Evolutionary conservation across 768 basidiomycete genomes (phyloP).

Genomic region (Lactifluus subvellereus): DNA sequence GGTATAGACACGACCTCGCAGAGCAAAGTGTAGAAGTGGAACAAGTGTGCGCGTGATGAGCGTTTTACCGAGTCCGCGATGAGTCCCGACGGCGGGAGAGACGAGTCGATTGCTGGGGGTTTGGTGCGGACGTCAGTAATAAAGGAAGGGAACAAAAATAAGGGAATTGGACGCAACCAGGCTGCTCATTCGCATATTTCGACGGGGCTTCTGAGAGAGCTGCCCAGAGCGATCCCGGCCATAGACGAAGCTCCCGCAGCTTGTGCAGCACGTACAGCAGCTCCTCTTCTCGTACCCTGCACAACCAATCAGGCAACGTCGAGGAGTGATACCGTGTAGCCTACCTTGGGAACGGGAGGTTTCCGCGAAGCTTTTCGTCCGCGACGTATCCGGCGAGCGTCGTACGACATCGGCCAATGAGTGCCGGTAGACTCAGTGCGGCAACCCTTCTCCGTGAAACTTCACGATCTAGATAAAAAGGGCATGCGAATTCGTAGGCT

Average conservation of each 20-base stretch:
- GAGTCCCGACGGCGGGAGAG: slow-evolving; percentile 45
- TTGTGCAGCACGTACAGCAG: slow-evolving; percentile 78
- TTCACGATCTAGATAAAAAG: slow-evolving; percentile 47
- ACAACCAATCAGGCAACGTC: background rate
- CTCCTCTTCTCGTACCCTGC: slow-evolving; percentile 83
- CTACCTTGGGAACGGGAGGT: slow-evolving; percentile 82
- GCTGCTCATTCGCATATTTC: slow-evolving; percentile 46
- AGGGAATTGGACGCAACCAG: slow-evolving; percentile 37
- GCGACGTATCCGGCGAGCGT: slow-evolving; percentile 72
- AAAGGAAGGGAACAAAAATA: background rate
- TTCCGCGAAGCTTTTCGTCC: slow-evolving; percentile 80
- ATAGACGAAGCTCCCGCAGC: slow-evolving; percentile 64
- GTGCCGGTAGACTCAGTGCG: slow-evolving; percentile 59
- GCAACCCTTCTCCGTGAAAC: slow-evolving; percentile 61
- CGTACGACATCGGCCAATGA: slow-evolving; percentile 70
- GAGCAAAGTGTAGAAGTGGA: slow-evolving; percentile 77
- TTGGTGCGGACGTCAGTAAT: background rate
- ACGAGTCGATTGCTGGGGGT: slow-evolving; percentile 35
- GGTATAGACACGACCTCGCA: slow-evolving; percentile 76
- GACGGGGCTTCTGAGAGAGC: slow-evolving; percentile 63
- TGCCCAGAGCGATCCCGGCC: slow-evolving; percentile 73
- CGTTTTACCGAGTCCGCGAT: slow-evolving; percentile 69
- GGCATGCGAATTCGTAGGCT: background rate
- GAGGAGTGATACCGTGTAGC: slow-evolving; percentile 5
- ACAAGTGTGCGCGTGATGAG: slow-evolving; percentile 76